Evolutionary conservation across 305 asterid genomes (phyloP).

Genomic region (Solanum chacoense): DNA sequence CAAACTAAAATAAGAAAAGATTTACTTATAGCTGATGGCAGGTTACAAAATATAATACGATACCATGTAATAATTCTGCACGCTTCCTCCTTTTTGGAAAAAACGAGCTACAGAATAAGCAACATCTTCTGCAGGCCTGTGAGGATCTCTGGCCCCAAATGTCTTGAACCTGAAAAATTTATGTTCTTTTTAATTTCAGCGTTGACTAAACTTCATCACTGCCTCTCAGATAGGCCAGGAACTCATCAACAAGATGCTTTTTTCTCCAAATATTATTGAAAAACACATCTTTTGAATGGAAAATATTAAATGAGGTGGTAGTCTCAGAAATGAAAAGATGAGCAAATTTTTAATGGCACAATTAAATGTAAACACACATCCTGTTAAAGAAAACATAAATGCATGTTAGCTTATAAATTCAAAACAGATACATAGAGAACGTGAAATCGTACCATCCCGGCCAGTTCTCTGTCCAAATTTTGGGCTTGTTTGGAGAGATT

Average conservation of each 20-base stretch:
- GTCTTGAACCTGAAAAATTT: conserved; percentile 65
- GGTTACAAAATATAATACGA: not conserved
- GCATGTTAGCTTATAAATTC: not conserved
- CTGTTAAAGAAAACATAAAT: not conserved
- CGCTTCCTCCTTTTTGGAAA: conserved; percentile 95
- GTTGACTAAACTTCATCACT: not conserved
- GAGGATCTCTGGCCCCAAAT: conserved; percentile 89
- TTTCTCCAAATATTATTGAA: not conserved
- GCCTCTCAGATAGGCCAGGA: not conserved
- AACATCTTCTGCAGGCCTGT: conserved; percentile 88
- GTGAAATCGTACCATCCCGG: conserved; percentile 70
- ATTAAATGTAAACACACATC: not conserved
- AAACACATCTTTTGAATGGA: not conserved
- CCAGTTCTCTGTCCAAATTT: conserved; percentile 96
- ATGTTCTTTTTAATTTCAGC: not conserved
- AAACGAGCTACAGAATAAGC: conserved; percentile 88
- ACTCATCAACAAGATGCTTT: not conserved
- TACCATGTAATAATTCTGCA: conserved; percentile 93
- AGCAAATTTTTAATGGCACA: not conserved
- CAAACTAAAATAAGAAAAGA: not conserved
- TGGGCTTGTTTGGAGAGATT: conserved; percentile 64
- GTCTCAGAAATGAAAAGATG: not conserved
- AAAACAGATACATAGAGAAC: not conserved
- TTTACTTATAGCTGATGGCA: not conserved
- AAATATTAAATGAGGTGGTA: not conserved